A percentile compares a stretch with the other conserved stretches of the same genome.
Conservation (phyloP, 306 rosid genomes). For the Senna siamea region DNA sequence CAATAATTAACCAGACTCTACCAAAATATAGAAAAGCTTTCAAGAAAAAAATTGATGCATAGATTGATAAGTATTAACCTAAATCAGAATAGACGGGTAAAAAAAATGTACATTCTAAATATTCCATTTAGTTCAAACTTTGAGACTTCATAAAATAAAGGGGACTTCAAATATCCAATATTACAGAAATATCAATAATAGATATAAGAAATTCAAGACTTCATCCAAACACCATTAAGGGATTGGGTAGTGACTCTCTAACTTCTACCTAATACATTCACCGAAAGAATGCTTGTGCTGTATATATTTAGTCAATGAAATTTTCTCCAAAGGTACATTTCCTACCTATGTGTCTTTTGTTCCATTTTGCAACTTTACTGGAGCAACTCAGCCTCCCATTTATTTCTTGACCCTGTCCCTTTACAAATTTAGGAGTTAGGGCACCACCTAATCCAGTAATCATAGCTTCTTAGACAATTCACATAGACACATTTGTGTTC, state of each 20-base stretch:
- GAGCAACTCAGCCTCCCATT: background rate
- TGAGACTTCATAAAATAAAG: constrained; percentile 7
- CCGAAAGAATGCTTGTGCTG: constrained; percentile 7
- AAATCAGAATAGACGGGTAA: constrained; percentile 9
- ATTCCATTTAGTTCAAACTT: constrained; percentile 29
- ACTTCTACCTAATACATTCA: constrained; percentile 27
- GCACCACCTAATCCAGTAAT: background rate
- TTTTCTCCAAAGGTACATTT: constrained; percentile 9
- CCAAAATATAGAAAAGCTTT: constrained; percentile 18
- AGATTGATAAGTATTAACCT: background rate
- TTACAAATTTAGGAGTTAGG: constrained; percentile 1
- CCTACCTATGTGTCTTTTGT: background rate
- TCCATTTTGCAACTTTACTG: constrained; percentile 8
- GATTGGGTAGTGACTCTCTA: background rate
- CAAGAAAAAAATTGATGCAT: constrained; percentile 12
- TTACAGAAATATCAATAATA: constrained; percentile 12
- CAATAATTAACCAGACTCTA: constrained; percentile 15
- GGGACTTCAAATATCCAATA: background rate
- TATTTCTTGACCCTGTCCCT: background rate
- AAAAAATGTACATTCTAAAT: constrained; percentile 8
- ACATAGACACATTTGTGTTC: background rate
- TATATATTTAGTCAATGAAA: constrained; percentile 16
- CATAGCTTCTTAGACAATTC: background rate
- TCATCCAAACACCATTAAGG: constrained; percentile 20
- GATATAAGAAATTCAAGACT: constrained; percentile 15